These are phyloP conservation scores for Tubosaeta sp. DNA, from an alignment of 768 basidiomycete species.

Conservation along the genomic window DNA sequence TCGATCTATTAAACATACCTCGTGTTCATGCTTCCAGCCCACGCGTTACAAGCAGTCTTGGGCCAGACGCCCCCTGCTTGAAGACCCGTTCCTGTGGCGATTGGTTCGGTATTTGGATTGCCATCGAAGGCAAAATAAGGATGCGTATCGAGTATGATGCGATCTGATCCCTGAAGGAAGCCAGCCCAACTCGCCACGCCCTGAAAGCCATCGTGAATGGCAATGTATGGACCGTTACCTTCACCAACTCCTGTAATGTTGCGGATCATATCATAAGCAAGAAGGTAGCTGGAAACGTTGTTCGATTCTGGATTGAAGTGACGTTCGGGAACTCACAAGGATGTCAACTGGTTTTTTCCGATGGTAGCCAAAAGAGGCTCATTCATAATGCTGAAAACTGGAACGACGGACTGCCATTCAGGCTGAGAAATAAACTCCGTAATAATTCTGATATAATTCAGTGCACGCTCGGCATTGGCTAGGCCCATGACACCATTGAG, in stretches of 20 bases:
- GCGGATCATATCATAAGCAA: slow-evolving; percentile 61
- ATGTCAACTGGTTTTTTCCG: slow-evolving; percentile 47
- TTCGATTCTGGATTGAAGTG: background rate
- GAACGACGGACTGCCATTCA: slow-evolving; percentile 59
- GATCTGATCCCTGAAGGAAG: slow-evolving; percentile 56
- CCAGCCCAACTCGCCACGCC: slow-evolving; percentile 42
- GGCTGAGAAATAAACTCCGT: slow-evolving; percentile 81
- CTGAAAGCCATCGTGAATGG: slow-evolving; percentile 62
- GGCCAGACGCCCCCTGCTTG: slow-evolving; percentile 46
- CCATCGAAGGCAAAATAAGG: slow-evolving; percentile 63
- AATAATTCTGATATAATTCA: slow-evolving; percentile 71
- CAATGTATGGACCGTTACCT: slow-evolving; percentile 54
- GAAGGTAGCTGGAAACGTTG: slow-evolving; percentile 44
- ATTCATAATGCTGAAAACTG: slow-evolving; percentile 61
- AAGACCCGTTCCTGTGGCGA: slow-evolving; percentile 30
- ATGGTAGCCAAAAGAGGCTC: slow-evolving; percentile 53
- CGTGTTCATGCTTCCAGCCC: slow-evolving; percentile 53
- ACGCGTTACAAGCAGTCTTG: slow-evolving; percentile 47
- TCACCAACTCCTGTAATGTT: slow-evolving; percentile 68
- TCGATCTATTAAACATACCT: slow-evolving; percentile 23
- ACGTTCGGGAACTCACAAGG: slow-evolving; percentile 50
- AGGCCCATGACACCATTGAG: slow-evolving; percentile 75
- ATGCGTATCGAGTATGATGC: slow-evolving; percentile 61
- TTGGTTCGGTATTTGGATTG: slow-evolving; percentile 29
- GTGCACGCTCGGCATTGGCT: slow-evolving; percentile 76